Evolutionary conservation across 352 stramenopile genomes (phyloP).

Genomic region (Phytophthora pistaciae): DNA sequence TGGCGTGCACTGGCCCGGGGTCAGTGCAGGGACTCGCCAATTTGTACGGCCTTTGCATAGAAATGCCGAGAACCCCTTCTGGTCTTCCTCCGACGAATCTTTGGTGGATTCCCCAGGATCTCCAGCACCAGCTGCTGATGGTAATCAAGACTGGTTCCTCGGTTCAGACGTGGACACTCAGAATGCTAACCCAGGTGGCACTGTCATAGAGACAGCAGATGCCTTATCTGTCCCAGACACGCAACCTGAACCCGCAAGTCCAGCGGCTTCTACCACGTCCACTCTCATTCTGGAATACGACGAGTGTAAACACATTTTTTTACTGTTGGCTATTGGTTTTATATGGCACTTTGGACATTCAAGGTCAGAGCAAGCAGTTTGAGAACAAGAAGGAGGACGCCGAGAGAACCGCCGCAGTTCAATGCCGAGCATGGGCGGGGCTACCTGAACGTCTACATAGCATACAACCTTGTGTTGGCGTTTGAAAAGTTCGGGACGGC

Average conservation of each 20-base stretch:
- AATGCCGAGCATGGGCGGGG: too few relatives aligned
- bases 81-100: background rate
- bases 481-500: too few relatives aligned
- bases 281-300: background rate
- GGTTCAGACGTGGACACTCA: background rate
- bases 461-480: too few relatives aligned
- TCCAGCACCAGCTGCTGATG: background rate
- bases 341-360: too few relatives aligned
- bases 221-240: background rate
- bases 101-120: background rate
- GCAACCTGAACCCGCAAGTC: background rate
- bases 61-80: background rate
- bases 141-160: background rate
- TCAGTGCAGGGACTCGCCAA: background rate
- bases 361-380: too few relatives aligned
- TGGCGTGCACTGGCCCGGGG: background rate
- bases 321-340: too few relatives aligned
- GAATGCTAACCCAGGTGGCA: background rate
- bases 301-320: background rate
- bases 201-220: background rate
- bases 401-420: too few relatives aligned
- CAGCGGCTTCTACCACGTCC: background rate
- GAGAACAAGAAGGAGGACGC: too few relatives aligned
- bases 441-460: too few relatives aligned
- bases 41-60: background rate